A percentile compares a stretch with the other conserved stretches of the same genome.
Evolutionary conservation across 2,329 filamentous ascomycete species (phyloP).

Genomic region (Colletotrichum sp.): DNA sequence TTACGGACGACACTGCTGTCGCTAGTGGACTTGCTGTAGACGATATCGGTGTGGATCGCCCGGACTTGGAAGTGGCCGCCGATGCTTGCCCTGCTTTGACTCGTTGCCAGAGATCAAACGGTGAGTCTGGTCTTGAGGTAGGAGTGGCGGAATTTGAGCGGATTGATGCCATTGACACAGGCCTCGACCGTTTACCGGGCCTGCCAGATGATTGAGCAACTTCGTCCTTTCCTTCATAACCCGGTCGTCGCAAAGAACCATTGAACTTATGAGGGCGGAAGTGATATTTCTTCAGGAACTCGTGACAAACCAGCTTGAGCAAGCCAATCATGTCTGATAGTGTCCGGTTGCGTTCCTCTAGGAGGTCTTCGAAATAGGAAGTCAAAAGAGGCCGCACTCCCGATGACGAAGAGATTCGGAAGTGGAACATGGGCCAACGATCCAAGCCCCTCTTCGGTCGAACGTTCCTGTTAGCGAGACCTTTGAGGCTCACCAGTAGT

Average conservation of each 20-base stretch:
- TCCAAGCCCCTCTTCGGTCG: conserved; percentile 71
- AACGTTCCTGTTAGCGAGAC: conserved; percentile 52
- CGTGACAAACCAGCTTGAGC: conserved; percentile 69
- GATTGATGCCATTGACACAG: not conserved
- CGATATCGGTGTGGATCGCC: not conserved
- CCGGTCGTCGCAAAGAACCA: not conserved
- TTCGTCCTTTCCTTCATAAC: not conserved
- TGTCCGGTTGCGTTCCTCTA: conserved; percentile 50
- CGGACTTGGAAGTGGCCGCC: not conserved
- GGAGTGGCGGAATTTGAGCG: conserved; percentile 12
- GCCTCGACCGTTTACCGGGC: not conserved
- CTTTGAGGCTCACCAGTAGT: conserved; percentile 41
- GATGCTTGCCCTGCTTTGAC: conserved; percentile 33
- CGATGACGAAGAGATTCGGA: conserved; percentile 60
- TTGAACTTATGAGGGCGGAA: conserved; percentile 59
- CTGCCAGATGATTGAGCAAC: not conserved
- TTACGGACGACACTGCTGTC: not conserved
- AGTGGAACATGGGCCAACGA: conserved; percentile 86
- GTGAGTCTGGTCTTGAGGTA: conserved; percentile 23
- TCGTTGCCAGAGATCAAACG: conserved; percentile 44
- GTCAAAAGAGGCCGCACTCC: not conserved
- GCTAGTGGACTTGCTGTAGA: not conserved
- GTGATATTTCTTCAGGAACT: conserved; percentile 77
- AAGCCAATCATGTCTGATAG: conserved; percentile 65
- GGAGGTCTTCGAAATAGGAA: conserved; percentile 31